Conservation (phyloP, 352 stramenopile genomes). For the Plasmopara muralis region DNA sequence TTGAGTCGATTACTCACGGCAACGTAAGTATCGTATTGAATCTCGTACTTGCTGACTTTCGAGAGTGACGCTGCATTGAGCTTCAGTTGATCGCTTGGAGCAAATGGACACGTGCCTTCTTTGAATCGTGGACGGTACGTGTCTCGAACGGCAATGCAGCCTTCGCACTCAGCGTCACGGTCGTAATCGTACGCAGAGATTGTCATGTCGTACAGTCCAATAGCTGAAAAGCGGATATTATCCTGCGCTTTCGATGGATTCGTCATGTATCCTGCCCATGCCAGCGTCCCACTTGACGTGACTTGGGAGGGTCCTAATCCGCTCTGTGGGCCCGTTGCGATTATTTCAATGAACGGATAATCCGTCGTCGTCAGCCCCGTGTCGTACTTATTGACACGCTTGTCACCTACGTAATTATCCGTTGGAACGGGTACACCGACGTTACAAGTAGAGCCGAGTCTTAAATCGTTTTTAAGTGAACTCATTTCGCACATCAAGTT, state of each 20-base stretch:
- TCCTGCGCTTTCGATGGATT: constrained; percentile 22
- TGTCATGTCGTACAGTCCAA: constrained; percentile 36
- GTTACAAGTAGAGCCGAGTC: constrained; percentile 4
- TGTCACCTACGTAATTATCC: constrained; percentile 50
- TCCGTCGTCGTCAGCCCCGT: background rate
- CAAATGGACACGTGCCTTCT: background rate
- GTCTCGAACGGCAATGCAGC: constrained; percentile 43
- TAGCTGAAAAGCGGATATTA: constrained; percentile 20
- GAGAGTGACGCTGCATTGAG: background rate
- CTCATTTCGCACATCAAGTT: constrained; percentile 1
- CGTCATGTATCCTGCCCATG: constrained; percentile 37
- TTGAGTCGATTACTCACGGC: background rate
- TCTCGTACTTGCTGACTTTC: background rate
- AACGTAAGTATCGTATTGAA: background rate
- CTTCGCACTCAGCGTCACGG: constrained; percentile 20
- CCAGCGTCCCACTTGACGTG: background rate
- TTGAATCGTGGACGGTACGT: constrained; percentile 26
- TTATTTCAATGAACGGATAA: constrained; percentile 11
- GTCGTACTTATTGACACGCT: constrained; percentile 24
- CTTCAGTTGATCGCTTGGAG: background rate
- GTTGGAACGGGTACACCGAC: constrained; percentile 29
- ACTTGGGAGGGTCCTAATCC: background rate
- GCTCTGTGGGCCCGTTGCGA: background rate
- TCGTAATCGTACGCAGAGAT: constrained; percentile 40
- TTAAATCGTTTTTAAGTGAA: background rate